These are phyloP conservation scores for Wickerhamomyces strasburgensis DNA, from an alignment of 805 yeast species.

Conservation along the genomic window DNA sequence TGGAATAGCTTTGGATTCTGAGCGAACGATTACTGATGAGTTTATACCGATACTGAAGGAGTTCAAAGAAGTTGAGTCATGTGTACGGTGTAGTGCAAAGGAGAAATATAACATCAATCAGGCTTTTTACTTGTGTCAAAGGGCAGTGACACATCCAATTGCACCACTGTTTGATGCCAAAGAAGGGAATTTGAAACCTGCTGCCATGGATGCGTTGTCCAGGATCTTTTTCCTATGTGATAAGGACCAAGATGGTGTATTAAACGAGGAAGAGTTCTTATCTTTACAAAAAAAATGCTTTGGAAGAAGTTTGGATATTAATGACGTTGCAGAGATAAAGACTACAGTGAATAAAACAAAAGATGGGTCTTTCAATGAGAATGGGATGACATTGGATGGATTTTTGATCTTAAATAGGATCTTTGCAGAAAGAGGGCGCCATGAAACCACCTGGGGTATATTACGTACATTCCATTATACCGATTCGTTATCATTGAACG, in stretches of 20 bases:
- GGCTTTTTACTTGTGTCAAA: conserved; percentile 86
- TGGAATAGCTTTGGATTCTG: conserved; percentile 36
- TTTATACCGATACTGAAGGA: conserved; percentile 82
- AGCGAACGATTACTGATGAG: conserved; percentile 60
- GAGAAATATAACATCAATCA: conserved; percentile 82
- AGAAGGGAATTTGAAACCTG: conserved; percentile 73
- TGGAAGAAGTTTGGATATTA: conserved; percentile 47
- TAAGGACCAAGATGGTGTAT: conserved; percentile 81
- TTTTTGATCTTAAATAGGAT: conserved; percentile 73
- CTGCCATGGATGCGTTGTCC: conserved; percentile 68
- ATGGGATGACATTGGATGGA: conserved; percentile 68
- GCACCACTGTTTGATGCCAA: conserved; percentile 93
- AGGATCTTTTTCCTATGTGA: conserved; percentile 84
- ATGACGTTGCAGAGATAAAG: conserved; percentile 43
- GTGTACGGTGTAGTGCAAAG: conserved; percentile 84
- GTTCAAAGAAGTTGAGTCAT: conserved; percentile 90
- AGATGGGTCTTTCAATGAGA: conserved; percentile 30
- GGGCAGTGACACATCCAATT: conserved; percentile 89
- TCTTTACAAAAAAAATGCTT: conserved; percentile 74
- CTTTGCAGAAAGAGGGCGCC: conserved; percentile 88
- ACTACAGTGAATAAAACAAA: conserved; percentile 28
- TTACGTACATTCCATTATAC: conserved; percentile 85
- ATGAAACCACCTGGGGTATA: conserved; percentile 97
- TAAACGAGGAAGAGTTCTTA: conserved; percentile 67
- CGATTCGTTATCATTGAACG: conserved; percentile 81